These are phyloP conservation scores for Diutina sp. DNA, from an alignment of 1,139 yeast genomes.

Conservation along the genomic window DNA sequence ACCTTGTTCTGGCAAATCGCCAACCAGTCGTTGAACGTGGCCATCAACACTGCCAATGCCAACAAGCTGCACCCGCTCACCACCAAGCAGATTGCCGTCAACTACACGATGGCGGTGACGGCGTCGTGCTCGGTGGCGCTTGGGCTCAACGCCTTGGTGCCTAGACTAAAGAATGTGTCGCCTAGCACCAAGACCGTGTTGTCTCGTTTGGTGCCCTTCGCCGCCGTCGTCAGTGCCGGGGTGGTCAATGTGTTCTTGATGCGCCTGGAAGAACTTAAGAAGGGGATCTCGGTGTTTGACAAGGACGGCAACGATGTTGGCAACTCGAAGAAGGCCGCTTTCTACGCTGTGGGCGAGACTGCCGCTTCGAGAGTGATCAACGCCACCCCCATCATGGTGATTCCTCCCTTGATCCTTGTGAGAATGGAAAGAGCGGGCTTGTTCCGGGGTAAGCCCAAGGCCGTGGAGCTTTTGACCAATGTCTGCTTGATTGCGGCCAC, in stretches of 20 bases:
- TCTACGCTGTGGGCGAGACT: constrained; percentile 90
- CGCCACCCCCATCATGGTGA: constrained; percentile 94
- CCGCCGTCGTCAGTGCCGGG: constrained; percentile 96
- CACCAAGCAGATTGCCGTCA: constrained; percentile 59
- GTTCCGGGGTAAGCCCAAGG: constrained; percentile 53
- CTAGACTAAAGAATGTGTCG: constrained; percentile 54
- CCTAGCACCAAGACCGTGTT: constrained; percentile 59
- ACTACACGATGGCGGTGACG: constrained; percentile 78
- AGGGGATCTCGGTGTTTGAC: constrained; percentile 68
- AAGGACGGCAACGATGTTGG: constrained; percentile 62
- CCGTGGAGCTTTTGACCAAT: constrained; percentile 57
- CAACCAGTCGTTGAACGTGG: constrained; percentile 91
- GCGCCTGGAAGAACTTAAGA: constrained; percentile 88
- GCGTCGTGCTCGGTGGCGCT: constrained; percentile 94
- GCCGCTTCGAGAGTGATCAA: constrained; percentile 90
- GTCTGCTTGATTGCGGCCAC: constrained; percentile 78
- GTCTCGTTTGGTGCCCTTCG: constrained; percentile 88
- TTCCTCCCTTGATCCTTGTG: constrained; percentile 79
- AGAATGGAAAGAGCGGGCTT: constrained; percentile 53
- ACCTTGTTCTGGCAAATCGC: constrained; percentile 96
- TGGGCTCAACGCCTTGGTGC: constrained; percentile 82
- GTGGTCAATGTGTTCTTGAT: constrained; percentile 84
- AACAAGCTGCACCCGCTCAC: constrained; percentile 89
- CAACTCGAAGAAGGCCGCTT: constrained; percentile 73
- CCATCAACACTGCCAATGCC: constrained; percentile 91